A percentile compares a stretch with the other conserved stretches of the same genome.
Evolutionary conservation across 139 green algal genomes (phyloP).

Genomic region (Ulvella scutata): DNA sequence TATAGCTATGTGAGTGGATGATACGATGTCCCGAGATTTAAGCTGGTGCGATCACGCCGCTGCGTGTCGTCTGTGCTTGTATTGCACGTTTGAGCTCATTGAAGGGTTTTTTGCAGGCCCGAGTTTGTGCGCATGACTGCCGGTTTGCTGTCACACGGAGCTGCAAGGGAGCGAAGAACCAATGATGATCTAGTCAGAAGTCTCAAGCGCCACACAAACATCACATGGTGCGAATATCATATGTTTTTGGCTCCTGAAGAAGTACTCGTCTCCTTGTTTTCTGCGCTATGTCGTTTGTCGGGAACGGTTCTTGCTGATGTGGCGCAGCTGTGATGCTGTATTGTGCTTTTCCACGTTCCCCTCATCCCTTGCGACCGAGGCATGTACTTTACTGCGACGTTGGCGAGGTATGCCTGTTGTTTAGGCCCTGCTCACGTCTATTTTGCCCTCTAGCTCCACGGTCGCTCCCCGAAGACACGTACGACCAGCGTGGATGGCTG

Average conservation of each 20-base stretch:
- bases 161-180: neutral
- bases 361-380: neutral
- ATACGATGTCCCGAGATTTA: neutral
- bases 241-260: neutral
- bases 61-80: neutral
- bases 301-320: neutral
- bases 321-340: neutral
- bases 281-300: neutral
- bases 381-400: neutral
- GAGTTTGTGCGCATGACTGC: constrained; percentile 3
- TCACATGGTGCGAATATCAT: neutral
- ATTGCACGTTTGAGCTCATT: neutral
- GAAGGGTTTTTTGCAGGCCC: neutral
- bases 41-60: neutral
- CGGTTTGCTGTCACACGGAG: neutral
- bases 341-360: neutral
- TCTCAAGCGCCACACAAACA: neutral
- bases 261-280: neutral
- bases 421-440: neutral
- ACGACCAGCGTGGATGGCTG: no score
- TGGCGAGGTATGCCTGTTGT: neutral
- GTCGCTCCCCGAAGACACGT: no score
- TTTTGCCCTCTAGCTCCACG: neutral
- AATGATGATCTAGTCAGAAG: neutral
- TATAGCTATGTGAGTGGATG: neutral